phyloP scores from a whole-genome alignment of 108 stramenopile genomes.

The Chaetoceros tenuissimus region DNA sequence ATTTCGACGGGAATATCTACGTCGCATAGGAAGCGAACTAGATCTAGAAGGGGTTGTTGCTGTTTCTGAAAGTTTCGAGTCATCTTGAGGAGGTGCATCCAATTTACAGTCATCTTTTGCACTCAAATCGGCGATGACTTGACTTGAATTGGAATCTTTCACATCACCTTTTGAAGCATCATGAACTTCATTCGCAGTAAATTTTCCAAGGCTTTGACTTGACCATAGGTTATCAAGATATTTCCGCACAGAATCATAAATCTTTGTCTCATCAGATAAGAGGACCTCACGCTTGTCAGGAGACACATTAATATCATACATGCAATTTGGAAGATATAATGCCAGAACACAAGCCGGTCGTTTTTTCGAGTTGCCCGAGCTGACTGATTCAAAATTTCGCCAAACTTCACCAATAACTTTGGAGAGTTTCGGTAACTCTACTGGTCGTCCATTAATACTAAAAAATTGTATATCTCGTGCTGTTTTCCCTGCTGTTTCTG shows the following conservation, averaged over 20 bases:
- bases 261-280: constrained; percentile 59
- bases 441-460: constrained; percentile 92
- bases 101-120: no score
- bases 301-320: constrained; percentile 92
- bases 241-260: constrained; percentile 39
- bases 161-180: not conserved
- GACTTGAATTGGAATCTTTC: not conserved
- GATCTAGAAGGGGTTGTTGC: no score
- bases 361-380: constrained; percentile 26
- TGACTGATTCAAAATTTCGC: constrained; percentile 56
- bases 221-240: constrained; percentile 43
- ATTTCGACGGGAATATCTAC: no score
- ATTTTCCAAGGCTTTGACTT: constrained; percentile 47
- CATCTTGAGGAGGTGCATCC: no score
- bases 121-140: no score
- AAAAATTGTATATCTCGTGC: constrained; percentile 73
- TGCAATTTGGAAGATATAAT: constrained; percentile 67
- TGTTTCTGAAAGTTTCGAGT: no score
- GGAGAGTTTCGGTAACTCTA: constrained; percentile 84
- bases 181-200: constrained; percentile 44
- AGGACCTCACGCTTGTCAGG: constrained; percentile 95
- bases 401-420: constrained; percentile 63
- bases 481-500: constrained; percentile 9
- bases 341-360: constrained; percentile 85
- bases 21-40: no score